These are phyloP conservation scores for Lobosporangium transversale DNA, from an alignment of 192 early-diverging fungal genomes.

Conservation along the genomic window DNA sequence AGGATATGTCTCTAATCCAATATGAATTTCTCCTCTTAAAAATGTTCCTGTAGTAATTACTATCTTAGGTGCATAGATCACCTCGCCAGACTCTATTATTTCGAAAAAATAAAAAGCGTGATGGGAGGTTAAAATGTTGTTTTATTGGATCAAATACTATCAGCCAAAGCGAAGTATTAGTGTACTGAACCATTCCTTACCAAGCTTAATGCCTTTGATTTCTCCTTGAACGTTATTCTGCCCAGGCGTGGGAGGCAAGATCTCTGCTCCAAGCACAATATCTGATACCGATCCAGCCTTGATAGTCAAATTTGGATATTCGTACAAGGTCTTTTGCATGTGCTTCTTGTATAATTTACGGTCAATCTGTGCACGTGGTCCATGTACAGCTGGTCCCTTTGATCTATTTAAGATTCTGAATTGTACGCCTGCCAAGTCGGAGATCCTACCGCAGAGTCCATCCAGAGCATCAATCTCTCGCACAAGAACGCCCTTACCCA, in stretches of 20 bases:
- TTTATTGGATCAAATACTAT: too few species aligned
- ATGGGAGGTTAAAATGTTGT: too few species aligned
- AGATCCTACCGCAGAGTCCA: conserved; percentile 82
- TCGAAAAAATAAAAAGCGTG: background rate
- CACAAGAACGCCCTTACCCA: conserved; percentile 85
- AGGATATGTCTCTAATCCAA: conserved; percentile 70
- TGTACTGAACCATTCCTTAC: too few species aligned
- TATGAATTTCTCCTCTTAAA: conserved; percentile 84
- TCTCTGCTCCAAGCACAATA: conserved; percentile 63
- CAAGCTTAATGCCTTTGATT: conserved; percentile 71
- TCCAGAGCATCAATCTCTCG: conserved; percentile 85
- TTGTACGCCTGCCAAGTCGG: conserved; percentile 82
- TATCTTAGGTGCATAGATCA: conserved; percentile 73
- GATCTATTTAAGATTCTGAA: conserved; percentile 84
- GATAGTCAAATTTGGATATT: conserved; percentile 76
- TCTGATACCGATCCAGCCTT: conserved; percentile 77
- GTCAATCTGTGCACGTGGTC: conserved; percentile 86
- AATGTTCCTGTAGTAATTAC: conserved; percentile 87
- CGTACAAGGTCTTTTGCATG: conserved; percentile 69
- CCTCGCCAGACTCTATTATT: conserved; percentile 65
- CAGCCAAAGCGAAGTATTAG: too few species aligned
- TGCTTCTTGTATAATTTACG: conserved; percentile 79
- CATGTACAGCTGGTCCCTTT: conserved; percentile 84
- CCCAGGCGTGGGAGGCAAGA: conserved; percentile 31
- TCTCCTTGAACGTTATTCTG: conserved; percentile 52